Base-by-base conservation (phyloP, 1,284 basidiomycete species). In the Gastroboletus turbinatus region DNA sequence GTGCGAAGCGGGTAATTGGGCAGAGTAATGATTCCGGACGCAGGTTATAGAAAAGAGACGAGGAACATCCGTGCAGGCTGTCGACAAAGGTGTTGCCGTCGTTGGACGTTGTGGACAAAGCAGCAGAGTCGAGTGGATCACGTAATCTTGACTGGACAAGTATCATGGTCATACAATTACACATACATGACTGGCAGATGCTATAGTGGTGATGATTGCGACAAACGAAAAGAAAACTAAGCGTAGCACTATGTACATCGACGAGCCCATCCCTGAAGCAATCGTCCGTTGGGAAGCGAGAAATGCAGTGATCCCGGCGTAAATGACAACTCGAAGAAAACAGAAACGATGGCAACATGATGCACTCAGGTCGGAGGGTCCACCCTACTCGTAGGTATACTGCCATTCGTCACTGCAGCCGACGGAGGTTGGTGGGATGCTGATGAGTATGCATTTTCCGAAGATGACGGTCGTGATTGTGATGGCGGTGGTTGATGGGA, bases 361-460 rank as follows among this genome's bases (percentile, higher is more conserved):
- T 27, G 32, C 13, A 25, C 17, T 53, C 58, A 73, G 48, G 71
- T 73, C 45, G 67, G 63, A 35, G 62, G 58, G 44, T 65, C 70
- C 48, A 67, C 66, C 57, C 73, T 69, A 32, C 46, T 62, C 59
- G 72, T 62, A 52, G 73, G 51, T 71, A 72, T 66, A 52, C 70
- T 70, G 46, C 65, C 67, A 36, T 73, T 76, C 19, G 68, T 64
- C 39, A 63, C 61, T 32, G 65, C 55, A 38, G 73, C 73, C 29
- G 72, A 73, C 40, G 69, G 55, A 27, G 67, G 48, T 38, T 56
- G 63, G 35, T 70, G 70, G 25, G 70, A 53, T 21, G 68, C 68
- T 32, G 80, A 74, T 40, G 78, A 73, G 59, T 76, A 83, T 39
- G 73, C 66, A 59, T 81, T 81, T 67, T 82, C 80, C 5, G 82